A percentile compares a stretch with the other conserved stretches of the same genome.
phyloP scores from a whole-genome alignment of 345 rosid genomes.

The Lepidium sativum region DNA sequence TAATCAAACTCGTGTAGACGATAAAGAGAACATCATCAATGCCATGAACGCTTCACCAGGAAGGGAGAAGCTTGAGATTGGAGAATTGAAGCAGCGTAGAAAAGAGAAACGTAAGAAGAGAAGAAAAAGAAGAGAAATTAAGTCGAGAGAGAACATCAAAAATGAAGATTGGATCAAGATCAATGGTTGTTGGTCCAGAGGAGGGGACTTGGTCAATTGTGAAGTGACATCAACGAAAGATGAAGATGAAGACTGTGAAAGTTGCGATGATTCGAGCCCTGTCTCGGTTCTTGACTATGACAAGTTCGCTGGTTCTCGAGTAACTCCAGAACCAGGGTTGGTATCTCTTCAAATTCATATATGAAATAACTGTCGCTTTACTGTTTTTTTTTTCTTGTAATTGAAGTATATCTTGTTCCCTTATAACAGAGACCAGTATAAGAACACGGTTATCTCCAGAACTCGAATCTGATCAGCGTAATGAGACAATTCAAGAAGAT shows the following conservation, averaged over 20 bases:
- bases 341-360: conserved; percentile 5
- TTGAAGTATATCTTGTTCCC: neutral
- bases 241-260: conserved; percentile 33
- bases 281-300: conserved; percentile 81
- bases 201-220: neutral
- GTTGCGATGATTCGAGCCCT: conserved; percentile 66
- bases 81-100: conserved; percentile 23
- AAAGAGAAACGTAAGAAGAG: conserved; percentile 20
- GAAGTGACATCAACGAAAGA: conserved; percentile 24
- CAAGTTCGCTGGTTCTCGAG: conserved; percentile 33
- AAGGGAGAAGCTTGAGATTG: neutral
- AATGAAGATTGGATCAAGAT: neutral
- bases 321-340: conserved; percentile 37
- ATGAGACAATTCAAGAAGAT: neutral
- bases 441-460: conserved; percentile 11
- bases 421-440: conserved; percentile 9
- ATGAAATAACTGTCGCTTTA: neutral
- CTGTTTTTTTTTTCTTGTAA: neutral
- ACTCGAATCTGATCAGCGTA: neutral
- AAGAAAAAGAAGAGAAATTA: conserved; percentile 11
- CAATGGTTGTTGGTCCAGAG: neutral
- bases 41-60: neutral
- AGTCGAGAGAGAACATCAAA: conserved; percentile 15
- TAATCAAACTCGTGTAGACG: neutral
- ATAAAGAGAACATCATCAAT: conserved; percentile 4